Evolutionary conservation across 305 asterid species (phyloP).

Genomic region (Ajuga reptans): DNA sequence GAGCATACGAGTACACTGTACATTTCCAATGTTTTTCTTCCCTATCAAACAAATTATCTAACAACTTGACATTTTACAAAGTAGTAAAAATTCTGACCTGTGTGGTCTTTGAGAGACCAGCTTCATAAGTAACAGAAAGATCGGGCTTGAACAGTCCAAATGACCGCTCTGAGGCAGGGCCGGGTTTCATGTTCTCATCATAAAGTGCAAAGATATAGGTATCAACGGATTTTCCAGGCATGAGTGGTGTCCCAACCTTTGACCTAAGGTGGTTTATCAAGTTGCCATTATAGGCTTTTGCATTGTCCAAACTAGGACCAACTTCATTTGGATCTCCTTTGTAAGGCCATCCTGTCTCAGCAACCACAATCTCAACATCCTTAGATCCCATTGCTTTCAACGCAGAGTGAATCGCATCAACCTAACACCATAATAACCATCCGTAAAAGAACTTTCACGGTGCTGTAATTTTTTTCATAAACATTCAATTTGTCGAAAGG

Average conservation of each 20-base stretch:
- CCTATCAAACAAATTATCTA: not conserved
- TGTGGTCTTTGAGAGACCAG: constrained; percentile 53
- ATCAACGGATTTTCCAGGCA: constrained; percentile 93
- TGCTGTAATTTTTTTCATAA: not conserved
- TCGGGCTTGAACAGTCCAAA: constrained; percentile 84
- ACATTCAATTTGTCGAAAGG: not conserved
- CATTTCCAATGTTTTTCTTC: not conserved
- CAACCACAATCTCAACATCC: constrained; percentile 83
- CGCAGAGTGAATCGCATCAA: constrained; percentile 83
- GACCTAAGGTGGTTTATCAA: constrained; percentile 79
- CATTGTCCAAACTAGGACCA: constrained; percentile 68
- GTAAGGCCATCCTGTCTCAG: constrained; percentile 99
- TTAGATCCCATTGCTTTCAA: constrained; percentile 64
- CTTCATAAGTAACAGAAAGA: constrained; percentile 51
- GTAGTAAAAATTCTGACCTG: constrained; percentile 38
- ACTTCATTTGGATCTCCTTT: constrained; percentile 80
- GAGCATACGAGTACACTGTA: not conserved
- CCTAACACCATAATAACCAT: constrained; percentile 34
- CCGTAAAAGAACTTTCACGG: not conserved
- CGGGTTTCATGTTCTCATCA: constrained; percentile 86
- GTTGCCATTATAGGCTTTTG: constrained; percentile 83
- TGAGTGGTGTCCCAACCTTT: constrained; percentile 80
- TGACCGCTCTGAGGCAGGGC: constrained; percentile 72
- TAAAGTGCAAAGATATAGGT: constrained; percentile 86
- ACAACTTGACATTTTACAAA: not conserved